Conservation (phyloP, 768 basidiomycete species). For the Termitomyces sp. region DNA sequence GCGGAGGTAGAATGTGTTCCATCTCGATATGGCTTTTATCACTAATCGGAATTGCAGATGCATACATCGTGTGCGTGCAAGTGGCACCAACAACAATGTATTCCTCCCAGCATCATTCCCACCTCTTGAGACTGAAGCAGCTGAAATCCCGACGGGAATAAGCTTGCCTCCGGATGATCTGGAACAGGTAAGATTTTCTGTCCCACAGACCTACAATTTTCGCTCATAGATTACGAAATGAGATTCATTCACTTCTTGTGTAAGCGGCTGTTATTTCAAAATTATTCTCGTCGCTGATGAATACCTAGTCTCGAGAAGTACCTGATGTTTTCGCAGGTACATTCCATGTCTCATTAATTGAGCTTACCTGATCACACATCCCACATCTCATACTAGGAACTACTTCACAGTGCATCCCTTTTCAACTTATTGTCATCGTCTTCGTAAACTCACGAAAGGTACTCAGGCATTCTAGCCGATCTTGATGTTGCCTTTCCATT, state of each 20-base stretch:
- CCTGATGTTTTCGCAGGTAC: constrained; percentile 36
- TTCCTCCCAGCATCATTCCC: constrained; percentile 51
- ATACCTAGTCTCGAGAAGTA: constrained; percentile 42
- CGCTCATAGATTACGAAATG: background rate
- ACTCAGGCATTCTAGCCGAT: constrained; percentile 46
- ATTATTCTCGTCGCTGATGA: background rate
- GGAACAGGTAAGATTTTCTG: constrained; percentile 35
- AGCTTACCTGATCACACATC: background rate
- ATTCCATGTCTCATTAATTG: background rate
- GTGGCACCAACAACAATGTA: constrained; percentile 34
- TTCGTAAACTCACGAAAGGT: background rate
- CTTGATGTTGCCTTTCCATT: constrained; percentile 43
- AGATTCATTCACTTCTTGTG: constrained; percentile 63
- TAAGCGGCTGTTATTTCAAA: constrained; percentile 22
- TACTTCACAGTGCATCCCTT: constrained; percentile 29
- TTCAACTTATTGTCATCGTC: background rate
- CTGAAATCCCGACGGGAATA: constrained; percentile 18
- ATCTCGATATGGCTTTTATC: background rate
- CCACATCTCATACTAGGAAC: constrained; percentile 12
- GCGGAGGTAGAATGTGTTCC: constrained; percentile 32
- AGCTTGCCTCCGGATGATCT: constrained; percentile 40
- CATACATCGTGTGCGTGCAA: constrained; percentile 33
- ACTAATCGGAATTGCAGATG: constrained; percentile 31
- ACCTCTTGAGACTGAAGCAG: constrained; percentile 22
- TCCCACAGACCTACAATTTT: background rate